Evolutionary conservation across 257 asterid genomes (phyloP).

Genomic region (Forsythia viridissima): DNA sequence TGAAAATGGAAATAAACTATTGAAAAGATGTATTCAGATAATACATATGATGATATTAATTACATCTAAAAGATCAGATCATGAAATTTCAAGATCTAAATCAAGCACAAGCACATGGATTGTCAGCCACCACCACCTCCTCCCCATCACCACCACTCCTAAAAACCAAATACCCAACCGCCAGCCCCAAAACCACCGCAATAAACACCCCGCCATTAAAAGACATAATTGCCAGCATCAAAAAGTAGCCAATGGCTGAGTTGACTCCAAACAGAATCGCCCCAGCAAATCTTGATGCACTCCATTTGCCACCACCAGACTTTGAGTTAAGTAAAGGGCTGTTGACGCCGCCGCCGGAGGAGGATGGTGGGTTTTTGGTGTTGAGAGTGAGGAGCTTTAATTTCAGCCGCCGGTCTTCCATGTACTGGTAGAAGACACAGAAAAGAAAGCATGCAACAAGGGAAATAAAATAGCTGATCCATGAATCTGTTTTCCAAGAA

Average conservation of each 20-base stretch:
- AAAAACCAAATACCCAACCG: conserved; percentile 63
- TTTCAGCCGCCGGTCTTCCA: conserved; percentile 79
- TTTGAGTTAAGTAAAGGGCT: conserved; percentile 49
- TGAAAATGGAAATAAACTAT: background rate
- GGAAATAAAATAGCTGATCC: conserved; percentile 61
- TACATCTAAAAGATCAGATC: background rate
- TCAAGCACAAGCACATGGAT: conserved; percentile 87
- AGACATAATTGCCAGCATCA: conserved; percentile 92
- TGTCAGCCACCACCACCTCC: conserved; percentile 38
- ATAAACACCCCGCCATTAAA: conserved; percentile 80
- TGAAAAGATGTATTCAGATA: background rate
- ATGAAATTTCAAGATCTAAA: background rate
- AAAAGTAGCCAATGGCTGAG: conserved; percentile 73
- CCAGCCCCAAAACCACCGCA: conserved; percentile 69
- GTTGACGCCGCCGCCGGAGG: conserved; percentile 13
- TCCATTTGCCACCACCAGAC: conserved; percentile 27
- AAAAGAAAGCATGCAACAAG: conserved; percentile 61
- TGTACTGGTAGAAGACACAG: conserved; percentile 74
- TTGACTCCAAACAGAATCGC: conserved; percentile 63
- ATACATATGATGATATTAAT: background rate
- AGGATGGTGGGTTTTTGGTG: conserved; percentile 8
- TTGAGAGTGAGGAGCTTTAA: conserved; percentile 42
- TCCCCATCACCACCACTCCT: conserved; percentile 58
- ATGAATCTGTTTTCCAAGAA: conserved; percentile 85
- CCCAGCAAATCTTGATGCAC: conserved; percentile 39